Base-by-base conservation (phyloP, 176 grass and related monocot species). In the Metroxylon sagu region DNA sequence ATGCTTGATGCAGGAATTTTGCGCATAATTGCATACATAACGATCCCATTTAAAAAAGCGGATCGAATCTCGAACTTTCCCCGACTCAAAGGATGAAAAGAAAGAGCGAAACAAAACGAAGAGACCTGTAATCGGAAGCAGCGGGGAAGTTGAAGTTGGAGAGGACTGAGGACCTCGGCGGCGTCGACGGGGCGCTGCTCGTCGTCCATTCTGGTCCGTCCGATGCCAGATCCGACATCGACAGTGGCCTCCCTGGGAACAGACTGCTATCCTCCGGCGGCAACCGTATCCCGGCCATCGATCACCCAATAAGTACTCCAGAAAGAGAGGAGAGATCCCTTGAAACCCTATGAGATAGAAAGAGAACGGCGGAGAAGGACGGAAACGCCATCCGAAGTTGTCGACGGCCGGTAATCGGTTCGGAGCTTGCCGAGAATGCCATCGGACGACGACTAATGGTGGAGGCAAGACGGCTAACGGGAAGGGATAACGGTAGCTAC, bases 251-350 rank as follows among this genome's bases (percentile, higher is more conserved):
- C 48, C 73, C 59, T 6, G 85, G 83, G 63, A 77, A 77, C 50
- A 90, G 79, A 54, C 90, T 87, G 59, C 80, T 71, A 4, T 85
- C 82, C 74, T 89, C 86, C 12, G 87, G 83, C 16, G 92, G 83
- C 80, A 83, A 97, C 72, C 87, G 69, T 72, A 88, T 72, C 70
- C 92, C 92, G 83, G 83, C 83, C 87, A 97, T 97, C 18, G 73
- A 26, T 70, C 50, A 28, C 50, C 51, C 21, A 1, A 23, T 23
- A 23, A 23, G 21, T 23, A 23, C 21, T 23, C 21, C 21, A 23
- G 21, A 23, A 23, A 23, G 21, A 23, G 21, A n/a, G n/a, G n/a
- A n/a, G n/a, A 21, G 63, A 52, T 12, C 57, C 23, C 23, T 28
- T 23, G 56, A 58, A 58, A 28, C 56, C 56, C 56, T 28, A 57